phyloP scores from a whole-genome alignment of 306 rosid genomes.

The Prunus mongolica region DNA sequence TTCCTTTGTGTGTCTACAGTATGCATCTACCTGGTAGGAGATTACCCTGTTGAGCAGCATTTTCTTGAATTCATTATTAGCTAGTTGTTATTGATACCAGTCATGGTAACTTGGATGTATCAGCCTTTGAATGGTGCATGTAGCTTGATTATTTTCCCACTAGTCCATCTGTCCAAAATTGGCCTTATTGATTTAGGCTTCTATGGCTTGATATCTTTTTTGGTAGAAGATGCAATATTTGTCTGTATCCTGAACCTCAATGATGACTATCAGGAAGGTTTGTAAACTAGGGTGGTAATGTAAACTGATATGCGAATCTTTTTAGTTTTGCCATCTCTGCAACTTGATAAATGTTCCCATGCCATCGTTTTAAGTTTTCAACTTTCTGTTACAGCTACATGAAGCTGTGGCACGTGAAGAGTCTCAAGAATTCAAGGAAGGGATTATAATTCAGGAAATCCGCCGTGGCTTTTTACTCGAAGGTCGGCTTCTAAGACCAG shows the following conservation, averaged over 20 bases:
- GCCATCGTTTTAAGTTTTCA: neutral
- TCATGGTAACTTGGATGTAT: neutral
- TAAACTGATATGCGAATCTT: neutral
- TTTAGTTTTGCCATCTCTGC: neutral
- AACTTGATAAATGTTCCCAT: neutral
- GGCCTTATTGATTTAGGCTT: neutral
- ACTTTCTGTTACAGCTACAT: constrained; percentile 50
- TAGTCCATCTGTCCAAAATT: neutral
- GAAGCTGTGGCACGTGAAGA: constrained; percentile 88
- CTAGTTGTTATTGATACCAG: neutral
- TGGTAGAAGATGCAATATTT: neutral
- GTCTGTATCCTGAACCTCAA: neutral
- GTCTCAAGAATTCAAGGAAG: constrained; percentile 70
- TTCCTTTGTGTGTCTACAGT: neutral
- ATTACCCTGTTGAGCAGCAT: no score
- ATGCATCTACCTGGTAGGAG: neutral
- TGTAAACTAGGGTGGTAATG: neutral
- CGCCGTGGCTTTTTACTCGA: constrained; percentile 74
- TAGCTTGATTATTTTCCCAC: neutral
- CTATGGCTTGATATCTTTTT: neutral
- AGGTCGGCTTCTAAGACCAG: constrained; percentile 80
- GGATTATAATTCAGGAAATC: constrained; percentile 65
- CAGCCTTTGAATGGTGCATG: neutral
- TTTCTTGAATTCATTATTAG: neutral
- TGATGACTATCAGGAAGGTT: neutral